A percentile compares a stretch with the other conserved stretches of the same genome.
Evolutionary conservation across 371 early-diverging fungal genomes (phyloP).

Genomic region (Lichtheimia corymbifera): DNA sequence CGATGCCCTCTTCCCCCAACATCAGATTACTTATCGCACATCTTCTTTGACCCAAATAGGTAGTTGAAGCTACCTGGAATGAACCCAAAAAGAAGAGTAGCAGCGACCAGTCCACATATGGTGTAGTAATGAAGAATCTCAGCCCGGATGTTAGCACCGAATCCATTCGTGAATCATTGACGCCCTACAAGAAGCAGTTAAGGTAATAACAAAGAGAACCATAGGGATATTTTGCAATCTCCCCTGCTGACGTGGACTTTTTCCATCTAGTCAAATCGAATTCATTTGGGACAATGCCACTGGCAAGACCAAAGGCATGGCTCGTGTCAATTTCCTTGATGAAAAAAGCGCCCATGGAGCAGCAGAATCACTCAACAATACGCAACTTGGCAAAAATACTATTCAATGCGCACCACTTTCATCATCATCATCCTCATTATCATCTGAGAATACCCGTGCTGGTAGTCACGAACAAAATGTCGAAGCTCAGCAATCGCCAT

Average conservation of each 20-base stretch:
- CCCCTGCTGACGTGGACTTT: not conserved
- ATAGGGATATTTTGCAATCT: not conserved
- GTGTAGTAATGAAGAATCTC: too few species aligned
- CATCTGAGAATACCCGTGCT: constrained; percentile 1
- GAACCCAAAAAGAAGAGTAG: constrained; percentile 62
- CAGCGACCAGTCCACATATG: too few species aligned
- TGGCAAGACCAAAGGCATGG: constrained; percentile 82
- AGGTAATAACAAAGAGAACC: constrained; percentile 25
- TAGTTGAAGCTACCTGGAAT: constrained; percentile 39
- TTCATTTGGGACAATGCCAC: constrained; percentile 84
- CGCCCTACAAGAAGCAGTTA: constrained; percentile 36
- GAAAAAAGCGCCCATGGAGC: constrained; percentile 81
- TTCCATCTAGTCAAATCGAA: constrained; percentile 68
- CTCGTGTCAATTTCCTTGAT: constrained; percentile 81
- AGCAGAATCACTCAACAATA: constrained; percentile 76
- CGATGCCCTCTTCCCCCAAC: not conserved
- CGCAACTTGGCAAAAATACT: constrained; percentile 44
- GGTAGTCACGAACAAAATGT: too few species aligned
- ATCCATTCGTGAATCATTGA: constrained; percentile 53
- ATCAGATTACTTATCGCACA: not conserved
- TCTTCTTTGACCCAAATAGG: constrained; percentile 16
- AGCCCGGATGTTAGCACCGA: constrained; percentile 17
- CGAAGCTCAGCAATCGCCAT: too few species aligned
- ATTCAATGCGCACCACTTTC: not conserved
- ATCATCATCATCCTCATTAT: constrained; percentile 14